Percentiles rank a stretch among this genome's conserved stretches.
phyloP scores from a whole-genome alignment of 306 rosid genomes.

The Notholithocarpus densiflorus region DNA sequence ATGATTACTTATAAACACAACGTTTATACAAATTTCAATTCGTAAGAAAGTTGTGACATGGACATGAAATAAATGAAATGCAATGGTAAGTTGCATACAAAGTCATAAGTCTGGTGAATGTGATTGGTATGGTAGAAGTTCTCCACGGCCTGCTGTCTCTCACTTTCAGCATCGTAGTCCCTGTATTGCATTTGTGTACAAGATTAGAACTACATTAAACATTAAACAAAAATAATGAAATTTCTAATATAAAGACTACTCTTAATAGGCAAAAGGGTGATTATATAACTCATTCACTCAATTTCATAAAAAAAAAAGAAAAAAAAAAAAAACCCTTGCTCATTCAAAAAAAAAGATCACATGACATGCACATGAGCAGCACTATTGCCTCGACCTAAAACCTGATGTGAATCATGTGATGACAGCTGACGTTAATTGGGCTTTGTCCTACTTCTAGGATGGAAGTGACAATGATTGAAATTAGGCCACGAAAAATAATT shows the following conservation, averaged over 20 bases:
- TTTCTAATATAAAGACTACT: neutral
- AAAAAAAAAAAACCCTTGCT: too few relatives aligned
- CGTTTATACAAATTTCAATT: neutral
- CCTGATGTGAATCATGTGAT: too few relatives aligned
- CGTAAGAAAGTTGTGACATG: neutral
- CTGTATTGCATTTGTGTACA: constrained; percentile 21
- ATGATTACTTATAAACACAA: constrained; percentile 1
- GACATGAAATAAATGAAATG: neutral
- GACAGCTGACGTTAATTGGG: too few relatives aligned
- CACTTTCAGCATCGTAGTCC: constrained; percentile 58
- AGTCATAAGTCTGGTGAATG: constrained; percentile 59
- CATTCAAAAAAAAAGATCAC: too few relatives aligned
- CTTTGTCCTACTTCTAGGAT: too few relatives aligned
- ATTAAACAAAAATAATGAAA: neutral
- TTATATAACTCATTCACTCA: too few relatives aligned
- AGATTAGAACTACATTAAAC: neutral
- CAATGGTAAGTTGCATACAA: constrained; percentile 36
- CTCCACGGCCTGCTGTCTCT: constrained; percentile 63
- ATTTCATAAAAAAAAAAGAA: too few relatives aligned
- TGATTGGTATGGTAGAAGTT: constrained; percentile 62
- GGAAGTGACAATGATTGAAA: too few relatives aligned
- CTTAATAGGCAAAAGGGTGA: too few relatives aligned
- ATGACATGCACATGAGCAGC: too few relatives aligned
- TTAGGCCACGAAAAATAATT: too few relatives aligned
- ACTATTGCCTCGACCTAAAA: too few relatives aligned